Evolutionary conservation across 768 basidiomycete genomes (phyloP), one percentile per base, ranked within the genome.

Genomic region (Krasilnikovozyma curviuscula): DNA sequence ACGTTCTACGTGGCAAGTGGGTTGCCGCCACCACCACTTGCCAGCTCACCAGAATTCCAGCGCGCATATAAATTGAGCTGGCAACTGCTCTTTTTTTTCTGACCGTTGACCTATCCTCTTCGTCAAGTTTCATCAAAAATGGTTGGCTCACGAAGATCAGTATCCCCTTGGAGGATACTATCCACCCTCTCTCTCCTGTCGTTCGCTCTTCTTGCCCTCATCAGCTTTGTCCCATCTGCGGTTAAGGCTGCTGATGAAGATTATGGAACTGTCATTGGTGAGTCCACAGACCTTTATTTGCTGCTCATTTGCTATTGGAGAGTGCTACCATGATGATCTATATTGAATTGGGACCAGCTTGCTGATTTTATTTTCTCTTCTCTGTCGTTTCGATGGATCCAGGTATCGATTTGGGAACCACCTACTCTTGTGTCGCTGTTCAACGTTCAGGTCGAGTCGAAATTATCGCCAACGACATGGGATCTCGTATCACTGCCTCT

Each of bases 381-480:
- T 47, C 3, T 47, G 8, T 19, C 16, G 7, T n/a, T n/a, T n/a
- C 42, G 6, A 12, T 12, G 6, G 3, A 12, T 8, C 7, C 40
- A 49, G 35, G 29, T 57, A 44, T 61, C 81, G 85, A 91, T 71
- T 70, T 91, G 69, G 86, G 86, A 69, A 93, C 86, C 41, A 86
- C 82, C 57, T 86, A 93, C 69, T 93, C 88, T 55, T 93, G 88
- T 70, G 89, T 95, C 60, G 88, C 82, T 71, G 79, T 88, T 24
- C 79, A 81, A 65, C 78, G 77, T 44, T 78, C 77, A 49, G 83
- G 83, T 52, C 79, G 79, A 54, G 83, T 86, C 21, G 48, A 49
- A 68, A 84, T 83, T 55, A 82, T 84, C 59, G 81, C 81, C 64
- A 84, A 83, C 69, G 82, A 83, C 67, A 81, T 83, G 61, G 81